phyloP scores from a whole-genome alignment of 768 basidiomycete species.

The Trametes villosa region DNA sequence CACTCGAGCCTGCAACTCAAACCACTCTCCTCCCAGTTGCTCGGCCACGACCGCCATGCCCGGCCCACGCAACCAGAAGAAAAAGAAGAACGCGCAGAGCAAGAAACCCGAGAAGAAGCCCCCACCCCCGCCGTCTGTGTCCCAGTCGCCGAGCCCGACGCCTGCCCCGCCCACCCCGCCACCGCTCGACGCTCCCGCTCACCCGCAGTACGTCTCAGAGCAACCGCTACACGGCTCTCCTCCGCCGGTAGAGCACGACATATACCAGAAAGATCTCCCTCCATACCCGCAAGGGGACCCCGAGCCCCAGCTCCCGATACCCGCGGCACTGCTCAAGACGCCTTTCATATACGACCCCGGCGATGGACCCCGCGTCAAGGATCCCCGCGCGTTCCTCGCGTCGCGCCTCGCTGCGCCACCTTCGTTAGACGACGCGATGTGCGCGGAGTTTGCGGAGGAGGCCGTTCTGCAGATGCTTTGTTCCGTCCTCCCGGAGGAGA shows the following conservation, averaged over 20 bases:
- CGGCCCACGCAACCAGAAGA: slow-evolving; percentile 60
- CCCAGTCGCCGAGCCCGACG: slow-evolving; percentile 18
- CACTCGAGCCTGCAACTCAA: not conserved
- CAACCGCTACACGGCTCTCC: not conserved
- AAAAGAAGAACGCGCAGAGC: slow-evolving; percentile 42
- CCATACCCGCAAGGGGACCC: not conserved
- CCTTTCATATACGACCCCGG: slow-evolving; percentile 81
- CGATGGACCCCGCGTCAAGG: slow-evolving; percentile 75
- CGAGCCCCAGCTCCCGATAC: slow-evolving; percentile 13
- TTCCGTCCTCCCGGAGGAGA: slow-evolving; percentile 71
- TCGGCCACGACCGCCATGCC: slow-evolving; percentile 48
- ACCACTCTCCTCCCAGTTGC: not conserved
- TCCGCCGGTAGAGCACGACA: not conserved
- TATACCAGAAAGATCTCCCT: not conserved
- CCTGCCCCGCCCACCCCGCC: slow-evolving; percentile 1
- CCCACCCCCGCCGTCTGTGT: slow-evolving; percentile 5
- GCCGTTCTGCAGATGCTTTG: slow-evolving; percentile 76
- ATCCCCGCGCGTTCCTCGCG: slow-evolving; percentile 64
- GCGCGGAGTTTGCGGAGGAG: slow-evolving; percentile 76
- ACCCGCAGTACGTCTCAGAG: slow-evolving; percentile 3
- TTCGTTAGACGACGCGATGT: slow-evolving; percentile 64
- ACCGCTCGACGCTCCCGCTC: not conserved
- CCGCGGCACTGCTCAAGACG: slow-evolving; percentile 26
- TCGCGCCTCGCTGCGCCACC: slow-evolving; percentile 73
- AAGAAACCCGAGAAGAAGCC: slow-evolving; percentile 42